Evolutionary conservation across 306 rosid species (phyloP).

Genomic region (Acacia acuminata): DNA sequence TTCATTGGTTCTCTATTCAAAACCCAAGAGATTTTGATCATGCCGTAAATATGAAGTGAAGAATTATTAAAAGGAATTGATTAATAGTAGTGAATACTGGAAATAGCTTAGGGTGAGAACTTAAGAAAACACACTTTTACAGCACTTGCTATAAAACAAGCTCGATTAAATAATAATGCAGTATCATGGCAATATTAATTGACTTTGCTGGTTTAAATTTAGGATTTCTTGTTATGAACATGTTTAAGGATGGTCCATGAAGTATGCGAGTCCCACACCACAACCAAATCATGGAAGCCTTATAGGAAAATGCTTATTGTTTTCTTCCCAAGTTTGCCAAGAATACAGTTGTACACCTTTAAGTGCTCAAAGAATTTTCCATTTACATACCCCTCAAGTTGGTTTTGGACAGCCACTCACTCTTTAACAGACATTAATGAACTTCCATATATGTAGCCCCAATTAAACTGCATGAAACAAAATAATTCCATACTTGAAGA

Average conservation of each 20-base stretch:
- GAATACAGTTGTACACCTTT: constrained; percentile 18
- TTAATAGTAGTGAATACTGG: background rate
- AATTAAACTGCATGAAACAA: constrained; percentile 45
- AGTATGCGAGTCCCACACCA: constrained; percentile 14
- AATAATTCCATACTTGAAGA: constrained; percentile 28
- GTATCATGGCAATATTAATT: constrained; percentile 3
- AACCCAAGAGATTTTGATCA: background rate
- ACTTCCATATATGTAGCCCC: constrained; percentile 17
- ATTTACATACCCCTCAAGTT: constrained; percentile 12
- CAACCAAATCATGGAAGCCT: constrained; percentile 6
- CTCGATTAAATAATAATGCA: constrained; percentile 1
- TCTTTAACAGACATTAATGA: constrained; percentile 33
- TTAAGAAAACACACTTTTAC: background rate
- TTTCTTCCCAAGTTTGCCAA: constrained; percentile 9
- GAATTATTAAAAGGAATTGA: background rate
- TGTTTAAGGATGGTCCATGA: constrained; percentile 17
- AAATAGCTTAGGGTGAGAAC: background rate
- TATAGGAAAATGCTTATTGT: constrained; percentile 8
- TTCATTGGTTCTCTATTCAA: background rate
- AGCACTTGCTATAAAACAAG: background rate
- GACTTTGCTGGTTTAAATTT: constrained; percentile 29
- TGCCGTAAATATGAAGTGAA: background rate
- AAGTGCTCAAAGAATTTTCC: constrained; percentile 9
- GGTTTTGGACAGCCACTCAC: constrained; percentile 36
- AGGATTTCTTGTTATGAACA: constrained; percentile 32